Evolutionary conservation across 306 rosid species (phyloP).

Genomic region (Cicer chorassanicum): DNA sequence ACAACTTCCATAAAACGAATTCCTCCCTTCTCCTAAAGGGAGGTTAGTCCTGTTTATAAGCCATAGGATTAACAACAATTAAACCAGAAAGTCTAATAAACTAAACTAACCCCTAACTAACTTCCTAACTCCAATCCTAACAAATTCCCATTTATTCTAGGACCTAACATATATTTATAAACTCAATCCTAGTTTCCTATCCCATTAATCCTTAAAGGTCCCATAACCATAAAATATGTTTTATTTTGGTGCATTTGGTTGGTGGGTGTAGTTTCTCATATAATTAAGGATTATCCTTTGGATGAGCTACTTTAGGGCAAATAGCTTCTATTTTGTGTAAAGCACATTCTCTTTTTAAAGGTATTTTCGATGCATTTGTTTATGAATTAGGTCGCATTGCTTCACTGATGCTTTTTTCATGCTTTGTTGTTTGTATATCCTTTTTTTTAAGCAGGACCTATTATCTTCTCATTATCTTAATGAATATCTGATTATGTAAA

Average conservation of each 20-base stretch:
- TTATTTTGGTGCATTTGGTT: slow-evolving; percentile 4
- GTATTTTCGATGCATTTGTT: not conserved
- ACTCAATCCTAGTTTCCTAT: too few species aligned
- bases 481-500: not conserved
- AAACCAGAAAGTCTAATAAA: too few species aligned
- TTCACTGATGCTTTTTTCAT: slow-evolving; percentile 9
- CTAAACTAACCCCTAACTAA: too few species aligned
- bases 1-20: too few species aligned
- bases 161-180: too few species aligned
- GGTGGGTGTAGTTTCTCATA: not conserved
- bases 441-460: not conserved
- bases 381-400: slow-evolving; percentile 1
- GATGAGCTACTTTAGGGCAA: not conserved
- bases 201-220: not conserved
- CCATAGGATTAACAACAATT: too few species aligned
- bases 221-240: not conserved
- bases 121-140: too few species aligned
- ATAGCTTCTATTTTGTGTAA: slow-evolving; percentile 29
- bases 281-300: slow-evolving; percentile 3
- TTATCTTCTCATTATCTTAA: slow-evolving; percentile 7
- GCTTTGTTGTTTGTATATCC: not conserved
- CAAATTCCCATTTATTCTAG: too few species aligned
- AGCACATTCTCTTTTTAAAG: not conserved
- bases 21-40: too few species aligned
- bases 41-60: too few species aligned